Evolutionary conservation across 2,329 filamentous ascomycete genomes (phyloP).

Genomic region (Ceratocystis ficicola): DNA sequence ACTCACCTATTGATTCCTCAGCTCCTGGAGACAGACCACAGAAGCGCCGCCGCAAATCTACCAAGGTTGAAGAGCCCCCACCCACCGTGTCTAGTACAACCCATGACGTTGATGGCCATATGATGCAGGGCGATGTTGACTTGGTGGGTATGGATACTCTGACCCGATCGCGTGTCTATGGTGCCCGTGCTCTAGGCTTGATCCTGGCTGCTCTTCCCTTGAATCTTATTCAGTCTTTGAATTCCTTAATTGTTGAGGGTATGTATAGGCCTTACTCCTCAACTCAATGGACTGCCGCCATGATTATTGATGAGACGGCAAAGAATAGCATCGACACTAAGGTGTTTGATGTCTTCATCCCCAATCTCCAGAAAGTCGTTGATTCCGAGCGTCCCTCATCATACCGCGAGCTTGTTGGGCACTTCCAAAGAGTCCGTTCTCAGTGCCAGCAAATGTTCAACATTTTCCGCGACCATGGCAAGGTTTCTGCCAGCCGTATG

Average conservation of each 20-base stretch:
- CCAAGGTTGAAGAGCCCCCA: constrained; percentile 62
- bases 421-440: constrained; percentile 75
- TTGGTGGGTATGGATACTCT: constrained; percentile 81
- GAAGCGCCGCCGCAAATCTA: constrained; percentile 70
- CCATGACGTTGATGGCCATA: constrained; percentile 94
- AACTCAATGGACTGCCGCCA: constrained; percentile 70
- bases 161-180: constrained; percentile 77
- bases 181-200: constrained; percentile 73
- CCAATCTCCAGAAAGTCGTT: constrained; percentile 59
- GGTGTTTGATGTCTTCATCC: constrained; percentile 45
- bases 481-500: constrained; percentile 61
- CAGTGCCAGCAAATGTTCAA: constrained; percentile 85
- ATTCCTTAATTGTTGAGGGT: constrained; percentile 46
- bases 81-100: constrained; percentile 44
- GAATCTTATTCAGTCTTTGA: constrained; percentile 44
- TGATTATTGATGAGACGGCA: constrained; percentile 82
- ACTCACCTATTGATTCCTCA: constrained; percentile 35
- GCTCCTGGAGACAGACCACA: constrained; percentile 49
- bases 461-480: constrained; percentile 82
- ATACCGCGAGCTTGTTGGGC: constrained; percentile 84
- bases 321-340: constrained; percentile 40
- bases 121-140: constrained; percentile 95
- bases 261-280: constrained; percentile 67
- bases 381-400: constrained; percentile 68
- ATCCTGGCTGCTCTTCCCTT: constrained; percentile 68